Evolutionary conservation across 2,329 filamentous ascomycete species (phyloP).

Genomic region (Monosporascus sp.): DNA sequence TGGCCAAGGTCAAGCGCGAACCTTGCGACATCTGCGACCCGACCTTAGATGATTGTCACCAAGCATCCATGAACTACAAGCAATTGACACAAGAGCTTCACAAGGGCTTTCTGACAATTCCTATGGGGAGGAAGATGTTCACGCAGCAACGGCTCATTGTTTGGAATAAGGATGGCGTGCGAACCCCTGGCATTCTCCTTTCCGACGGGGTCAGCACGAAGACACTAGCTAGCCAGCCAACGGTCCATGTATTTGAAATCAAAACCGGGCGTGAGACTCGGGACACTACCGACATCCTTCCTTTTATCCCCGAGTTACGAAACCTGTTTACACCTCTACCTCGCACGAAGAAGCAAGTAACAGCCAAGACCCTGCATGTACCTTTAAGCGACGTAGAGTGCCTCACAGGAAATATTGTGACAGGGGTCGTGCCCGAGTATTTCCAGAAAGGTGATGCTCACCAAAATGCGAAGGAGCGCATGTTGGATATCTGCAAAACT

Average conservation of each 20-base stretch:
- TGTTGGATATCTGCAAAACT: conserved; percentile 62
- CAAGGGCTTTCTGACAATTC: conserved; percentile 69
- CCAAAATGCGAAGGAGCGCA: conserved; percentile 57
- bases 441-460: conserved; percentile 47
- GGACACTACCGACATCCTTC: conserved; percentile 78
- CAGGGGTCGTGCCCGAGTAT: conserved; percentile 54
- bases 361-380: conserved; percentile 62
- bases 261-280: conserved; percentile 62
- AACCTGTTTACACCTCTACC: conserved; percentile 63
- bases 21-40: conserved; percentile 75
- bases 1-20: conserved; percentile 85
- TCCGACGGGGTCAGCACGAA: conserved; percentile 68
- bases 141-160: conserved; percentile 70
- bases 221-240: conserved; percentile 51
- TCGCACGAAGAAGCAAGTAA: conserved; percentile 60
- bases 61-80: conserved; percentile 74
- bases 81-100: conserved; percentile 78
- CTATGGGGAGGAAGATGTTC: conserved; percentile 77
- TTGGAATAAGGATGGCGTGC: conserved; percentile 77
- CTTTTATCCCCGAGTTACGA: conserved; percentile 70
- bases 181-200: conserved; percentile 75
- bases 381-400: conserved; percentile 77
- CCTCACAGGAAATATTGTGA: conserved; percentile 64
- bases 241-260: conserved; percentile 74
- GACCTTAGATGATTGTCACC: conserved; percentile 75